Conservation (phyloP, 1,284 basidiomycete genomes). For the Malassezia slooffiae region DNA sequence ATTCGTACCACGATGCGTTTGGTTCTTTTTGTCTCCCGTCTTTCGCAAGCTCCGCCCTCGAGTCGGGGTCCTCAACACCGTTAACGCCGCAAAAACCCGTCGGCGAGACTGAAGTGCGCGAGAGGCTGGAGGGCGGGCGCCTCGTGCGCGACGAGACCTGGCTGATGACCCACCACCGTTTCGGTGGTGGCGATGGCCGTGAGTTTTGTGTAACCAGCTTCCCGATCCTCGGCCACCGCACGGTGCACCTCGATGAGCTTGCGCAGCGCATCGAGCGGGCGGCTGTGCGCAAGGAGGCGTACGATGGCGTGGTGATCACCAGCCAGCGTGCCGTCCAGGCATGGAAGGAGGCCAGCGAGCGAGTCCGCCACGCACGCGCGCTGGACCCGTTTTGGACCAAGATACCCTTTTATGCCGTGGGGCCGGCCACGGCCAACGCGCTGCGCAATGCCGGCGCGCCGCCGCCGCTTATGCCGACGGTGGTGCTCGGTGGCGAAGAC, state of each 20-base stretch:
- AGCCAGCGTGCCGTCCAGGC: slow-evolving; percentile 39
- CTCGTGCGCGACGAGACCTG: slow-evolving; percentile 16
- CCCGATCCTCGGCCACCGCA: slow-evolving; percentile 27
- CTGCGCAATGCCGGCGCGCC: slow-evolving; percentile 20
- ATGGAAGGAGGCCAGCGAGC: slow-evolving; percentile 26
- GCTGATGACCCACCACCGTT: slow-evolving; percentile 41
- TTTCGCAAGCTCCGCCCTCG: slow-evolving; percentile 35
- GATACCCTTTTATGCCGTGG: slow-evolving; percentile 42
- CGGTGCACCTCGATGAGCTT: slow-evolving; percentile 22
- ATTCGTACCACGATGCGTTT: slow-evolving; percentile 44
- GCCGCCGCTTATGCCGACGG: slow-evolving; percentile 22
- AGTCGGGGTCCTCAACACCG: slow-evolving; percentile 36
- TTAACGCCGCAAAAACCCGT: slow-evolving; percentile 17
- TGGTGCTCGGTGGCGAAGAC: slow-evolving; percentile 31
- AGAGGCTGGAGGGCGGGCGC: too few relatives aligned
- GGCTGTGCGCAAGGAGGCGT: too few relatives aligned
- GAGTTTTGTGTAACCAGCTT: slow-evolving; percentile 37
- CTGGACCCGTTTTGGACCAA: slow-evolving; percentile 34
- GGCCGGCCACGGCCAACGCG: slow-evolving; percentile 31
- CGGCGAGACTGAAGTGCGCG: slow-evolving; percentile 14
- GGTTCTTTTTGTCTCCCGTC: slow-evolving; percentile 42
- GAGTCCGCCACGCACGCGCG: too few relatives aligned
- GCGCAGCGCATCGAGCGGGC: slow-evolving; percentile 16
- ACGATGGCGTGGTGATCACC: slow-evolving; percentile 35
- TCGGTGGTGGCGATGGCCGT: slow-evolving; percentile 18